Base-by-base conservation (phyloP, 176 grass and related monocot species). In the Carex cristatella region DNA sequence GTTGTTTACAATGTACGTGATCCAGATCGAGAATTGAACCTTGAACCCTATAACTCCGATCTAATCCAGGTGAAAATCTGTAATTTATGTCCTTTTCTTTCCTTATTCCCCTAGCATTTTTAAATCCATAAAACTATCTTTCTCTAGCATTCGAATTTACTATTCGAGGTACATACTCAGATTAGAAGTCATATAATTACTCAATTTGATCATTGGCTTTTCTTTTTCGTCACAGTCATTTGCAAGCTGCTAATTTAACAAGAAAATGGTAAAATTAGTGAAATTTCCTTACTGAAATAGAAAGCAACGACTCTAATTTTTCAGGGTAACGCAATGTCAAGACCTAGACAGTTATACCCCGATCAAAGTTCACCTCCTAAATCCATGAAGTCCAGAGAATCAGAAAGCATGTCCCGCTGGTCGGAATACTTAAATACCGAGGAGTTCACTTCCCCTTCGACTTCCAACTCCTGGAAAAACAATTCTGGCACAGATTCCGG, bases 351-450 rank as follows among this genome's bases (percentile, higher is more conserved):
- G 5, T 46, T 74, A 19, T 80, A 86, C 65, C 69, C 88, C n/a
- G 57, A 65, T 6, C 61, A 92, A 85, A 83, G 90, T 16, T 90
- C 91, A 68, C 77, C 95, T 42, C 93, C 90, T 16, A 85, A 90
- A 54, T 91, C 88, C 32, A 90, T 92, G 60, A 99, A 92, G 87
- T 88, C 75, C 79, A 94, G 85, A 72, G 95, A 98, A 11, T 87
- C 80, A 87, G 93, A 95, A 32, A 79, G 82, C 16, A 87, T 90
- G 88, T 83, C 93, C 12, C 90, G 93, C 4, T 99, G 93, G 93
- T 93, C 93, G 0, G 91, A 99, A 63, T 99, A 99, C 88, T 56
- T 98, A 23, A 87, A 68, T 60, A 79, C 63, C 5, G 95, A 95
- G 85, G 93, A 90, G 54, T 80, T 81, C 63, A 49, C 19, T 0